Conservation (phyloP, 139 green algal species). For the Trebouxia sp. region DNA sequence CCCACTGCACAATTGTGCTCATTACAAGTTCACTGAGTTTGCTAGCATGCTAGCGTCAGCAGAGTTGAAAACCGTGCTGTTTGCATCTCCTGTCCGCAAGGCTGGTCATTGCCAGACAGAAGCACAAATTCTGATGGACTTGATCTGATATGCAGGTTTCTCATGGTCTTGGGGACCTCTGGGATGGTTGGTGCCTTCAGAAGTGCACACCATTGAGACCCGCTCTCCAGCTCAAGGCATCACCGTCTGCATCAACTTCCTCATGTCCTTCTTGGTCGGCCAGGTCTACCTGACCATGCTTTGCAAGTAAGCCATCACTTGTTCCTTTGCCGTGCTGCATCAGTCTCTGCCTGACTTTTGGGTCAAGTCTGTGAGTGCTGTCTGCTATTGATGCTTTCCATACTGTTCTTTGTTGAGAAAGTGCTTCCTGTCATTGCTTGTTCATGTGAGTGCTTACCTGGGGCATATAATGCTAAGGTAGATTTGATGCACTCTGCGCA, state of each 20-base stretch:
- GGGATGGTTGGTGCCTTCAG: slow-evolving; percentile 55
- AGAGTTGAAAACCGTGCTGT: slow-evolving; percentile 38
- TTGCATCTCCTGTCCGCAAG: too few relatives aligned
- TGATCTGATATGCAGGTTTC: slow-evolving; percentile 40
- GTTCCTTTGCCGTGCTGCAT: slow-evolving; percentile 37
- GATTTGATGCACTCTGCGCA: too few relatives aligned
- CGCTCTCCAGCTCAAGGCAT: slow-evolving; percentile 31
- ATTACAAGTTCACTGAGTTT: slow-evolving; percentile 55
- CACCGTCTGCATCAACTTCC: slow-evolving; percentile 47
- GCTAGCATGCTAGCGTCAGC: slow-evolving; percentile 66
- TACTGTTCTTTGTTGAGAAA: too few relatives aligned
- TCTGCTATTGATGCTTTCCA: too few relatives aligned
- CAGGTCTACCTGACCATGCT: slow-evolving; percentile 58
- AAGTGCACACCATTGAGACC: slow-evolving; percentile 46
- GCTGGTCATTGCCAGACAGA: neutral
- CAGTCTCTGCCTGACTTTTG: too few relatives aligned
- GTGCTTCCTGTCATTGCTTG: too few relatives aligned
- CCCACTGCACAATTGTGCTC: too few relatives aligned
- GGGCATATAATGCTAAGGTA: too few relatives aligned
- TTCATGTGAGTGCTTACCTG: too few relatives aligned
- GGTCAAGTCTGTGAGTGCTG: too few relatives aligned
- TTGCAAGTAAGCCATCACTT: slow-evolving; percentile 39
- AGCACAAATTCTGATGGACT: slow-evolving; percentile 49
- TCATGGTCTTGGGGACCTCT: slow-evolving; percentile 66
- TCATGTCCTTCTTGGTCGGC: slow-evolving; percentile 58